Conservation (phyloP, 805 yeast species). For the Wickerhamiella alocasiicola region DNA sequence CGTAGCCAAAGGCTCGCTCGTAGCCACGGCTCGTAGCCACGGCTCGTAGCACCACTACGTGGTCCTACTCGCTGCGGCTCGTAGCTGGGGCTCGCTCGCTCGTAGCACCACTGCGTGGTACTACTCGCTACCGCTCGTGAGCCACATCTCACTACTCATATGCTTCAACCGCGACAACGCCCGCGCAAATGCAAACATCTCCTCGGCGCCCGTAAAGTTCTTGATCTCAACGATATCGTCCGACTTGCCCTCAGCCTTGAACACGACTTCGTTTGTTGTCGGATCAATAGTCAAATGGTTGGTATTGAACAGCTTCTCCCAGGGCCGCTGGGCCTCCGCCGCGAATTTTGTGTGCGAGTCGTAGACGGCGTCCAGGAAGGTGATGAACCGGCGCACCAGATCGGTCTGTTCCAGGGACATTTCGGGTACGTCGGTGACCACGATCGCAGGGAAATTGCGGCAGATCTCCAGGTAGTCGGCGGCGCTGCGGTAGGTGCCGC, state of each 20-base stretch:
- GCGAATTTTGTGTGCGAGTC: slow-evolving; percentile 82
- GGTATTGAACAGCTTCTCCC: slow-evolving; percentile 74
- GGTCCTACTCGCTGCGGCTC: too few species aligned
- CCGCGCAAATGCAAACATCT: slow-evolving; percentile 90
- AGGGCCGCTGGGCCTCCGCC: slow-evolving; percentile 78
- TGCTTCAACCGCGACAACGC: slow-evolving; percentile 84
- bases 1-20: too few species aligned
- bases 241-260: slow-evolving; percentile 33
- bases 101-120: too few species aligned
- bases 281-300: slow-evolving; percentile 36
- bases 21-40: too few species aligned
- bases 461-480: slow-evolving; percentile 89
- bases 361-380: slow-evolving; percentile 89
- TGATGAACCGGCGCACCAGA: slow-evolving; percentile 79
- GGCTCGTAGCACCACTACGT: too few species aligned
- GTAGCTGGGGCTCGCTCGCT: too few species aligned
- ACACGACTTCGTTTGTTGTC: slow-evolving; percentile 18
- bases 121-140: too few species aligned
- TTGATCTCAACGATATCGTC: slow-evolving; percentile 36
- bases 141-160: slow-evolving; percentile 90
- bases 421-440: slow-evolving; percentile 89
- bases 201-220: slow-evolving; percentile 78
- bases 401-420: slow-evolving; percentile 69
- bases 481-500: slow-evolving; percentile 81
- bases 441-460: slow-evolving; percentile 55